Base-by-base conservation (phyloP, 768 basidiomycete genomes). In the Amanita thiersii region DNA sequence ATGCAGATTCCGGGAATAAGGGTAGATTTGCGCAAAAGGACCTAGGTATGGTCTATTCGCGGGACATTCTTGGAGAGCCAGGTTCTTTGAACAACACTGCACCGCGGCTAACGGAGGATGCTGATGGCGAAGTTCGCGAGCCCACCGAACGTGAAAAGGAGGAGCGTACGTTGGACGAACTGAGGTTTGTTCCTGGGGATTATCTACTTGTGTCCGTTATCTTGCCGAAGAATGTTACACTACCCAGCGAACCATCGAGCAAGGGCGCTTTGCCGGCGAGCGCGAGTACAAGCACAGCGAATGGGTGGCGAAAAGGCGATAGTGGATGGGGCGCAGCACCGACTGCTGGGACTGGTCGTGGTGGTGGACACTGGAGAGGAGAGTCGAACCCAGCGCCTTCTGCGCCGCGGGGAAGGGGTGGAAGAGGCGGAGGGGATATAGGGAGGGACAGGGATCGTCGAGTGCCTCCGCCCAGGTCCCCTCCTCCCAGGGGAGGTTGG, bases 1-100 rank as follows among this genome's bases (percentile, higher is more conserved):
- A 81, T 48, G 84, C 83, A 3, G 87, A 88, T 56, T 67, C 78
- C 6, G 70, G 74, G 4, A 77, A 75, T 57, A 78, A 81, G 48
- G 86, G 86, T 4, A 73, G 77, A 11, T 84, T 80, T 49, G 65
- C 78, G 0, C 73, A 77, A 56, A 88, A 88, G 62, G 87, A 90
- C 31, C 74, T 90, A 31, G 87, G 87, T 19, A 73, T 73, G 52
- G 81, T 90, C 28, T 84, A 86, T 59, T 85, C 86, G 32, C 79
- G 86, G 47, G 88, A 89, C 60, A 83, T 89, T 48, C 73, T 87
- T 2, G 86, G 86, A 36, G 86, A 87, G 57, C 81, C 83, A 3
- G 85, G 85, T 24, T 59, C 79, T 1, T 56, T 83, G 15, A 66
- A 70, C 29, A 57, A 57, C 10, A 64, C 75, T 4, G 82, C 83